These are phyloP conservation scores for Xylaria arbuscula DNA, from an alignment of 2,329 filamentous ascomycete genomes.

Conservation along the genomic window DNA sequence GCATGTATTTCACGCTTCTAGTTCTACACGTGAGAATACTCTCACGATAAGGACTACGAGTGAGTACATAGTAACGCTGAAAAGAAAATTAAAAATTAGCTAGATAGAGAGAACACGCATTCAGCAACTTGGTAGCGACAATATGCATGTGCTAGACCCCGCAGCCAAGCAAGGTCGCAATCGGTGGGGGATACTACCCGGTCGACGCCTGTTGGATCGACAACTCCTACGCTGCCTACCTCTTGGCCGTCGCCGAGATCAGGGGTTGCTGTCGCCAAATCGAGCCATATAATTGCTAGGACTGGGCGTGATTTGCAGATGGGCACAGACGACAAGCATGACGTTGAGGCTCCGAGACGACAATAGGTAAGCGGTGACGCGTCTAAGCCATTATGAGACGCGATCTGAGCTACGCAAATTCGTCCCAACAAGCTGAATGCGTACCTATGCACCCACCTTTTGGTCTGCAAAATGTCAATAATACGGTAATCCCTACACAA, in stretches of 20 bases:
- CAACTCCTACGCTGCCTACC: background rate
- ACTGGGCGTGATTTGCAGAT: slow-evolving; percentile 8
- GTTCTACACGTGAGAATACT: too few species aligned
- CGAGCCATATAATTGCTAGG: background rate
- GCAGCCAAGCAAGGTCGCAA: slow-evolving; percentile 13
- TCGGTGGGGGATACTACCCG: background rate
- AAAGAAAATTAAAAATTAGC: too few species aligned
- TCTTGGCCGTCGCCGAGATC: background rate
- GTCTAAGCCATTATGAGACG: background rate
- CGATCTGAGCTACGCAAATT: background rate
- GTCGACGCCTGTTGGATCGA: slow-evolving; percentile 3
- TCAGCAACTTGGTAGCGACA: background rate
- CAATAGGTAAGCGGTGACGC: background rate
- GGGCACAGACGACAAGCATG: slow-evolving; percentile 1
- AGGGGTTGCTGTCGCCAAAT: background rate
- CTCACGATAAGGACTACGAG: too few species aligned
- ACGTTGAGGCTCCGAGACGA: background rate
- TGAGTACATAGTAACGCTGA: too few species aligned
- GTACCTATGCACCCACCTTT: background rate
- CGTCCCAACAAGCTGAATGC: background rate
- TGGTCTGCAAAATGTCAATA: background rate
- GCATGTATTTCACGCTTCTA: too few species aligned
- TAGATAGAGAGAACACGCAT: background rate
- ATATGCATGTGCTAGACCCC: slow-evolving; percentile 3
- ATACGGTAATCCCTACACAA: too few species aligned